Evolutionary conservation across 345 rosid species (phyloP), one percentile per base, ranked within the genome.

Genomic region (Citropsis articulata): DNA sequence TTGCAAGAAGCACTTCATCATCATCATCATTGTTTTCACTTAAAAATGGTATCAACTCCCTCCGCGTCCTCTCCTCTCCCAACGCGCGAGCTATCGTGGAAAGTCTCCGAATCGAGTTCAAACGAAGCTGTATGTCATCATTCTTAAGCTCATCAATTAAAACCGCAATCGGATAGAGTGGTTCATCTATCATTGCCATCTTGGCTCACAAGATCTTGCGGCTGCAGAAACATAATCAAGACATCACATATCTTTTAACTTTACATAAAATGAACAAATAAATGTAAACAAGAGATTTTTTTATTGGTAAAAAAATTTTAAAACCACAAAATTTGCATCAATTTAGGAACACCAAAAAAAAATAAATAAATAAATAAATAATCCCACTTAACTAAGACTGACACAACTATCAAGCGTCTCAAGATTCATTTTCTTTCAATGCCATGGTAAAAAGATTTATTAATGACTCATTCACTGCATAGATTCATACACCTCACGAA

Each of bases 21-120:
- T 90, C 97, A 7, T 92, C 97, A 6, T 92, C 97, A 77, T 92
- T 92, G 74, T 88, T 92, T 78, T 92, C 97, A 21, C 91, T 89
- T 24, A 92, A 84, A 80, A 92, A 92, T 0, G 94, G 97, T 27
- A 92, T 89, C 85, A 92, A 77, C 83, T 92, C 97, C 81, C 88
- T 90, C 7, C 97, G 82, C 0, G 97, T 90, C 78, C 94, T 84
- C 78, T 92, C 97, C 81, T 90, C 97, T 40, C 97, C 94, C 4
- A 92, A 90, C 5, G 94, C 97, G 42, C 93, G 94, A 0, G 97
- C 97, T 62, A 92, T 92, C 1, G 87, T 90, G 31, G 97, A 90
- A 21, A 92, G 90, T 12, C 91, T 71, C 28, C 89, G 88, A 65
- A 92, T 89, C 6, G 97, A 92, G 81, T 89, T 90, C 81, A 92